Evolutionary conservation across 768 basidiomycete species (phyloP), one percentile per base, ranked within the genome.

Genomic region (Pulveroboletus sp.): DNA sequence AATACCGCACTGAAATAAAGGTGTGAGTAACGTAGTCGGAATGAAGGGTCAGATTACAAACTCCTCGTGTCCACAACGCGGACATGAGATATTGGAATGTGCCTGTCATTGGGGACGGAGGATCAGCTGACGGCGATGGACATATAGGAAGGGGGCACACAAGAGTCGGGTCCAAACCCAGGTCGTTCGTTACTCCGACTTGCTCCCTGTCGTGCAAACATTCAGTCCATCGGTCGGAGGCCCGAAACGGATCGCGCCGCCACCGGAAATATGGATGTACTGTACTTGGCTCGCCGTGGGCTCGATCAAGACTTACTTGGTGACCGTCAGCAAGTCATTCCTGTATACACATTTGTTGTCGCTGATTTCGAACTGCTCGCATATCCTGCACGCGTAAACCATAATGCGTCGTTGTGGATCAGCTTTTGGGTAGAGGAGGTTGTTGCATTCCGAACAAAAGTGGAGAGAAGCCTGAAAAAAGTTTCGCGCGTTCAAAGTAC

Each of bases 391-490:
- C 2, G 86, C 86, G 58, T 93, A 94, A 36, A 93, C 81, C 80
- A 97, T 86, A 47, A 86, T 81, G 39, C 86, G 79, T 40, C 93
- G 84, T 53, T 85, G 78, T 48, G 82, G 82, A 70, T 96, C 94
- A 36, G 90, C 93, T 72, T 93, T 85, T 19, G 93, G 93, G 67
- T 95, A 94, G 45, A 96, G 77, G 24, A 96, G 78, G 65, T 96
- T 95, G 73, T 94, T 93, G 76, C 93, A 95, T 76, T 95, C 93
- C 32, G 83, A 85, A 62, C 93, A 95, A 70, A 95, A 95, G 58
- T 89, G 83, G 24, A 95, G 81, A 2, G 88, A 88, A 11, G 89
- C 84, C 89, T 91, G 50, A 2, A 17, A 6, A 34, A 14, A 22
- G 8, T 14, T 17, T 34, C 17, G 34, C 14, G 23, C 4, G 29